Base-by-base conservation (phyloP, 1,284 basidiomycete species). In the Sporisorium scitamineum region DNA sequence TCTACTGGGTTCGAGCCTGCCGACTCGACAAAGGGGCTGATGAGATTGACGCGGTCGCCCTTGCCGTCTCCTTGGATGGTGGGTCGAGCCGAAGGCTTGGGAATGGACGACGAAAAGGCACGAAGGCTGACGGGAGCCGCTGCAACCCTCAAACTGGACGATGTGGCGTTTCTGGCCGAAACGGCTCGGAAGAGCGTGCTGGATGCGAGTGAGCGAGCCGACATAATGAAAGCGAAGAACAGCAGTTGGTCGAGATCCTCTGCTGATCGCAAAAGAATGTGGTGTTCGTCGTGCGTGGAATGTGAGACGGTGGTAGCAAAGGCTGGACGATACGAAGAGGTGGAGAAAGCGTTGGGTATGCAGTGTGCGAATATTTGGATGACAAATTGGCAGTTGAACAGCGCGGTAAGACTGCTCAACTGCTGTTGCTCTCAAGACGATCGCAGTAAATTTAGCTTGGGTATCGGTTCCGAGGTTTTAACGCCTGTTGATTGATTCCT, bases 1-100 rank as follows among this genome's bases (percentile, higher is more conserved):
- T 80, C 81, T 31, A 76, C 76, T n/a, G 77, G 81, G 76, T 85
- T 84, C n/a, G 41, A 34, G 52, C 81, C 80, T 10, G 82, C 83
- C 2, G 76, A 58, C 69, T 84, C 83, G 6, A 54, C 18, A 52
- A 65, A 85, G 11, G 84, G 84, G 54, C 80, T 78, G 32, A 67
- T 63, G 14, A 70, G 42, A 74, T 79, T 81, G 66, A 85, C 83
- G 26, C 76, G 75, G 63, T 82, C 80, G 18, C 80, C 80, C 63
- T 81, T 72, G 13, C 76, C 79, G 20, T 76, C 73, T 3, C 73
- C 73, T 48, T 76, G 73, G 26, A 70, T 51, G 1, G 62, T 63
- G n/a, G 59, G 54, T 5, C 66, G 59, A 22, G 62, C 66, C 16
- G 61, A 57, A 14, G 59, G 55, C 44, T 47, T 62, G 26, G 60